Conservation (phyloP, 306 rosid genomes). For the Trichosanthes truncata region DNA sequence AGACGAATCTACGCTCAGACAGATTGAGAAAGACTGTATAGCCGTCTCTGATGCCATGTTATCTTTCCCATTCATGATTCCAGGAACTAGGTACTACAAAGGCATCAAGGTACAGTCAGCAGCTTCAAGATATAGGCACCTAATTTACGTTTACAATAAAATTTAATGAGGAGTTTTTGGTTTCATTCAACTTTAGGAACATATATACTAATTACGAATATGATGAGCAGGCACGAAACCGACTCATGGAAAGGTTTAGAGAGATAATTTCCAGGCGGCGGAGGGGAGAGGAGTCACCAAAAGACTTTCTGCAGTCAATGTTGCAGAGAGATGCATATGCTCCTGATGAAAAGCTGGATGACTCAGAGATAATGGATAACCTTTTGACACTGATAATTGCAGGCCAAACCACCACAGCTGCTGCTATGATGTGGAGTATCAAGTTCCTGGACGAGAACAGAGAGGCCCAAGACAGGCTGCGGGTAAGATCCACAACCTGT, state of each 20-base stretch:
- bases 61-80: constrained; percentile 54
- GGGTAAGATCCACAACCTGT: constrained; percentile 33
- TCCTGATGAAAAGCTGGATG: constrained; percentile 44
- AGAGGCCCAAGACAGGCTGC: constrained; percentile 40
- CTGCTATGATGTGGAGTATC: constrained; percentile 78
- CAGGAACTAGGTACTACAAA: constrained; percentile 59
- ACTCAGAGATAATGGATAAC: constrained; percentile 58
- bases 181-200: neutral
- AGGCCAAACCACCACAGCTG: constrained; percentile 66
- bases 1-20: constrained; percentile 35
- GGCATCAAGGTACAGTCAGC: constrained; percentile 45
- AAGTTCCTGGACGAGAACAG: constrained; percentile 54
- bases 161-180: neutral
- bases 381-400: constrained; percentile 52
- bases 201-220: neutral
- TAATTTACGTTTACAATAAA: neutral
- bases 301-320: constrained; percentile 58
- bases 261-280: constrained; percentile 40
- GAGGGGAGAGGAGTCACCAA: constrained; percentile 30
- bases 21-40: constrained; percentile 44
- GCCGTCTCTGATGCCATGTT: constrained; percentile 44
- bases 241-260: constrained; percentile 43
- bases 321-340: constrained; percentile 37
- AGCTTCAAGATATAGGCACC: neutral
- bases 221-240: constrained; percentile 44